These are phyloP conservation scores for Oxytropis ochrocephala DNA, from an alignment of 306 rosid genomes.

Conservation along the genomic window DNA sequence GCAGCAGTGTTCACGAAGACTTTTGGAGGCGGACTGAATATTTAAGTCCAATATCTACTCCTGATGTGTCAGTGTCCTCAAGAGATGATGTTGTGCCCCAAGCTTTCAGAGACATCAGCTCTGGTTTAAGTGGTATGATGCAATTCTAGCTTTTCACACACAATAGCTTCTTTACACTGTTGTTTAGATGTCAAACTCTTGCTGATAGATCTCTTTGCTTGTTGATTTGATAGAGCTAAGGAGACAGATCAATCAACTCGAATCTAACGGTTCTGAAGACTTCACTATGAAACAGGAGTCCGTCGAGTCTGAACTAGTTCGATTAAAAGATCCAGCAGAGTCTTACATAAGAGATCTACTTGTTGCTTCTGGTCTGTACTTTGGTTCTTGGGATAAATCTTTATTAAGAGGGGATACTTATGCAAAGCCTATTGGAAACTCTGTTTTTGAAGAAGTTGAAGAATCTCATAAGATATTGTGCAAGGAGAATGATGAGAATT, in stretches of 20 bases:
- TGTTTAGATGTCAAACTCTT: constrained; percentile 9
- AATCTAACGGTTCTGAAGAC: constrained; percentile 47
- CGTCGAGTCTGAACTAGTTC: constrained; percentile 41
- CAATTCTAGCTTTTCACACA: constrained; percentile 15
- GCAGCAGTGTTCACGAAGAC: constrained; percentile 90
- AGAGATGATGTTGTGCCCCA: constrained; percentile 58
- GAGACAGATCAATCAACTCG: constrained; percentile 81
- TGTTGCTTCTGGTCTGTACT: constrained; percentile 81
- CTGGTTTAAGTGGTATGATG: constrained; percentile 65
- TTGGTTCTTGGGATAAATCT: constrained; percentile 63
- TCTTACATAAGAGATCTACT: constrained; percentile 79
- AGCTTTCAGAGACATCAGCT: constrained; percentile 77
- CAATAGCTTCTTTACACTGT: not conserved
- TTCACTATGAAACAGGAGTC: constrained; percentile 31
- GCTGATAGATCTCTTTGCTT: constrained; percentile 15
- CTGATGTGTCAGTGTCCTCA: constrained; percentile 63
- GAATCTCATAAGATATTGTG: constrained; percentile 45
- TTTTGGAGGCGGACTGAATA: constrained; percentile 63
- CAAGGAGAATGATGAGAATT: constrained; percentile 29
- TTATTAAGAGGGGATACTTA: constrained; percentile 52
- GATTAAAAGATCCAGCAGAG: constrained; percentile 68
- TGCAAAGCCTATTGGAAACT: constrained; percentile 60
- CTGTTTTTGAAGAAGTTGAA: constrained; percentile 82
- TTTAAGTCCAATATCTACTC: constrained; percentile 74
- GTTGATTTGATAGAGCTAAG: constrained; percentile 56